Base-by-base conservation (phyloP, 352 stramenopile species). In the Globisporangium viniferum region DNA sequence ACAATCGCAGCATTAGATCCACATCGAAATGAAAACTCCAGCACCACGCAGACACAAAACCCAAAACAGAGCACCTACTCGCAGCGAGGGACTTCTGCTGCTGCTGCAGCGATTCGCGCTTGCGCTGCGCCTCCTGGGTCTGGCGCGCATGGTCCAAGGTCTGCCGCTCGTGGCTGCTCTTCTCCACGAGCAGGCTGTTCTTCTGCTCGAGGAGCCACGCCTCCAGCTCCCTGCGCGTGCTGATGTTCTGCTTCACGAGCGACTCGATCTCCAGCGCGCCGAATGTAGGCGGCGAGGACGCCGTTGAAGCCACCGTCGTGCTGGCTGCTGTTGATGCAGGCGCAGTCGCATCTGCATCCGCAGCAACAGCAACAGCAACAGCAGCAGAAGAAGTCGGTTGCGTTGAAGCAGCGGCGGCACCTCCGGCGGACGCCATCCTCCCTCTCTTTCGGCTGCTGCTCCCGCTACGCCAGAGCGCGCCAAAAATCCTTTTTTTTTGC, bases 131-230 rank as follows among this genome's bases (percentile, higher is more conserved):
- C 35, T 80, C 78, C 29, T 82, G 68, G 31, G 73, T 71, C 20
- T 73, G 73, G 20, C 74, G 75, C 31, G 72, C 70, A 27, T 73
- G 69, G 31, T 88, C 80, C 58, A 81, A 74, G 1, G 71, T 72
- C 72, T 80, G 76, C 70, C 73, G 51, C 51, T 82, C 76, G 60
- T 86, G 76, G 12, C 66, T 62, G n/a, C 73, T 74, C 67, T 82
- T 87, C 51, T 84, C 75, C 62, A 76, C 67, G 15, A 79, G 58
- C 3, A 87, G 64, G 12, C 64, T 70, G 56, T 58, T 68, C 67
- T 81, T 87, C 57, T 85, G 79, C 18, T 66, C 64, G 53, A 79
- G 73, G 27, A 85, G 70, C 79, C 79, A 87, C 29, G 71, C 53
- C 59, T 85, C 77, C 48, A 87, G 56, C 49, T 84, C 73, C n/a